A percentile compares a stretch with the other conserved stretches of the same genome.
Conservation (phyloP, 495 filamentous ascomycete genomes). For the Xylaria castorea region DNA sequence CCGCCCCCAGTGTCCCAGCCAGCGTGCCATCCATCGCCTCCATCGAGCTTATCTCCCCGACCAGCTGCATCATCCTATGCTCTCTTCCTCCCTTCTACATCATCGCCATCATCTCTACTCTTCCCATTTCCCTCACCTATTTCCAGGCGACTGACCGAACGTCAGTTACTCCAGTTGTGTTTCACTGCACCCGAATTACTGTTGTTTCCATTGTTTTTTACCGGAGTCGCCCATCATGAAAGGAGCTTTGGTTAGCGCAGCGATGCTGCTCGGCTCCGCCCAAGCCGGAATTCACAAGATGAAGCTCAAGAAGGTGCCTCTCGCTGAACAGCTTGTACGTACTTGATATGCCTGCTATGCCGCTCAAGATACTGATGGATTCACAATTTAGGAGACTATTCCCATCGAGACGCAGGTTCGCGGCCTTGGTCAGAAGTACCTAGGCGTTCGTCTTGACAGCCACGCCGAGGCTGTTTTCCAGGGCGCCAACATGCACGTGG, state of each 20-base stretch:
- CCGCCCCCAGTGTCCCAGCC: conserved; percentile 19
- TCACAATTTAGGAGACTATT: conserved; percentile 64
- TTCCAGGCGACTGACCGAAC: not conserved
- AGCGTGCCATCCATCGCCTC: not conserved
- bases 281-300: conserved; percentile 88
- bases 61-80: conserved; percentile 18
- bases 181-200: not conserved
- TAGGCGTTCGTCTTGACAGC: conserved; percentile 76
- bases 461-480: conserved; percentile 80
- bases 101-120: not conserved
- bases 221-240: conserved; percentile 71
- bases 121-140: not conserved
- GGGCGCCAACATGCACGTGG: conserved; percentile 69
- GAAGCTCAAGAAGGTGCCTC: conserved; percentile 95
- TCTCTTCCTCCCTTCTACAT: conserved; percentile 19
- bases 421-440: conserved; percentile 89
- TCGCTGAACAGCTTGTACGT: conserved; percentile 90
- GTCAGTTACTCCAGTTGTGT: not conserved
- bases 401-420: conserved; percentile 82
- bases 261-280: conserved; percentile 81
- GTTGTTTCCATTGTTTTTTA: not conserved
- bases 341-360: not conserved
- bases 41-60: conserved; percentile 21
- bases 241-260: conserved; percentile 72
- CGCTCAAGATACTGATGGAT: conserved; percentile 31